Evolutionary conservation across 768 basidiomycete species (phyloP).

Genomic region (Agaricus sinodeliciosus): DNA sequence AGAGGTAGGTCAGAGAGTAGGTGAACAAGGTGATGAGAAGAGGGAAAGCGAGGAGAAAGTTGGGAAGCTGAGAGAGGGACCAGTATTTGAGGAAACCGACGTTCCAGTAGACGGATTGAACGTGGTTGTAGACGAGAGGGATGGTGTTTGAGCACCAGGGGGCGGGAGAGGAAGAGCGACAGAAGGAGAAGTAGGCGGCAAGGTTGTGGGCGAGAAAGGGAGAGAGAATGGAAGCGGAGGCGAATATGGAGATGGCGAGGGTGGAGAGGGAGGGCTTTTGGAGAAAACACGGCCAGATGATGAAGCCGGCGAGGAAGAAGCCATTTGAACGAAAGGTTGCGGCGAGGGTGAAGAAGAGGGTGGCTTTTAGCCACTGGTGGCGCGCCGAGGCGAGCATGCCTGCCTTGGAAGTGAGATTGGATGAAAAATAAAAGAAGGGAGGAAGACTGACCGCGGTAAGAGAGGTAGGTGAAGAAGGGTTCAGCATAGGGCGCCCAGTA

Average conservation of each 20-base stretch:
- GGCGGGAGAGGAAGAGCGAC: slow-evolving; percentile 24
- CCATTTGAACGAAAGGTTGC: slow-evolving; percentile 73
- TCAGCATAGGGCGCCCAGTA: slow-evolving; percentile 74
- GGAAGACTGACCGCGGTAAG: slow-evolving; percentile 54
- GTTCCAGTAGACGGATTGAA: slow-evolving; percentile 85
- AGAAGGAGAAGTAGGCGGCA: slow-evolving; percentile 63
- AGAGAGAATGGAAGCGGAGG: slow-evolving; percentile 40
- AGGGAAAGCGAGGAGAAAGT: slow-evolving; percentile 77
- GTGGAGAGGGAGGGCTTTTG: slow-evolving; percentile 9
- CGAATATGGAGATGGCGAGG: slow-evolving; percentile 1
- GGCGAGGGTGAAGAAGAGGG: slow-evolving; percentile 59
- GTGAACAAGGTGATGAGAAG: slow-evolving; percentile 46
- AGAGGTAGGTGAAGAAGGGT: slow-evolving; percentile 78
- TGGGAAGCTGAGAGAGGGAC: slow-evolving; percentile 77
- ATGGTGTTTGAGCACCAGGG: slow-evolving; percentile 59
- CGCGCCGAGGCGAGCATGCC: slow-evolving; percentile 55
- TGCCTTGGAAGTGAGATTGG: slow-evolving; percentile 15
- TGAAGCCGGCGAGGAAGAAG: slow-evolving; percentile 66
- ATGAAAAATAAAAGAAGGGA: neutral
- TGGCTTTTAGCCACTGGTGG: slow-evolving; percentile 45
- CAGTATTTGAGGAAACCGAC: slow-evolving; percentile 84
- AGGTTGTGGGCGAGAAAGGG: slow-evolving; percentile 75
- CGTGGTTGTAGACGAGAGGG: slow-evolving; percentile 76
- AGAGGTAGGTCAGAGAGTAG: slow-evolving; percentile 32
- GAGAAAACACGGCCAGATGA: slow-evolving; percentile 65